A percentile compares a stretch with the other conserved stretches of the same genome.
phyloP scores from a whole-genome alignment of 352 stramenopile species.

The Hyphochytrium catenoides region DNA sequence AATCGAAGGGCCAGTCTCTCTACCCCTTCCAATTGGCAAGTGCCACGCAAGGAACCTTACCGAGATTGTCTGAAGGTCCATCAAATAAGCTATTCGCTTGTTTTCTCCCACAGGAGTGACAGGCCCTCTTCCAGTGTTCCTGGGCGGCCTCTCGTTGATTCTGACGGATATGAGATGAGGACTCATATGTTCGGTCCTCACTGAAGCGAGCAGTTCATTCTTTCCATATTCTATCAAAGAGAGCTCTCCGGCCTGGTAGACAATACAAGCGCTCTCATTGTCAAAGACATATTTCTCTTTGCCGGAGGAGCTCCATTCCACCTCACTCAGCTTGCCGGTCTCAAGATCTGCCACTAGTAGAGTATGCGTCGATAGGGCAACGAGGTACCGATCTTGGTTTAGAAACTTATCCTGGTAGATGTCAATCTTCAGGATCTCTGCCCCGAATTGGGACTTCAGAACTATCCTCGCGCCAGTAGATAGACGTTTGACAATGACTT shows the following conservation, averaged over 20 bases:
- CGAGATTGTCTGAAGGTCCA: constrained; percentile 74
- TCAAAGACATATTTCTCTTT: constrained; percentile 85
- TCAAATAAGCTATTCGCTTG: constrained; percentile 79
- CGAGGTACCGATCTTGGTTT: constrained; percentile 21
- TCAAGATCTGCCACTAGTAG: constrained; percentile 72
- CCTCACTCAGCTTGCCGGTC: constrained; percentile 67
- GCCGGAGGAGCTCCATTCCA: constrained; percentile 63
- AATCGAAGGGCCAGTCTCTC: too few relatives aligned
- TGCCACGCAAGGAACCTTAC: constrained; percentile 20
- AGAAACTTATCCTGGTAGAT: constrained; percentile 72
- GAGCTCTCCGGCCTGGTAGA: constrained; percentile 74
- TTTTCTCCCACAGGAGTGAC: constrained; percentile 23
- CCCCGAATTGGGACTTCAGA: constrained; percentile 62
- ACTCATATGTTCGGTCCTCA: constrained; percentile 70
- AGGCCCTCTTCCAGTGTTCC: constrained; percentile 7
- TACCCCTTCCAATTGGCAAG: too few relatives aligned
- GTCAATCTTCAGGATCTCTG: constrained; percentile 79
- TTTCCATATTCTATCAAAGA: constrained; percentile 78
- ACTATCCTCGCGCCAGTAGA: constrained; percentile 55
- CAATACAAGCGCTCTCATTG: constrained; percentile 59
- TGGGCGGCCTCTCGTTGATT: constrained; percentile 61
- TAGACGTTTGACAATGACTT: constrained; percentile 79
- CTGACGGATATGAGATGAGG: constrained; percentile 72
- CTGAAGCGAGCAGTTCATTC: constrained; percentile 68
- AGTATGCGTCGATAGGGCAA: constrained; percentile 73